Percentiles rank a stretch among this genome's conserved stretches.
These are phyloP conservation scores for Colletotrichum gloeosporioides DNA, from an alignment of 2,329 filamentous ascomycete species.

Conservation along the genomic window DNA sequence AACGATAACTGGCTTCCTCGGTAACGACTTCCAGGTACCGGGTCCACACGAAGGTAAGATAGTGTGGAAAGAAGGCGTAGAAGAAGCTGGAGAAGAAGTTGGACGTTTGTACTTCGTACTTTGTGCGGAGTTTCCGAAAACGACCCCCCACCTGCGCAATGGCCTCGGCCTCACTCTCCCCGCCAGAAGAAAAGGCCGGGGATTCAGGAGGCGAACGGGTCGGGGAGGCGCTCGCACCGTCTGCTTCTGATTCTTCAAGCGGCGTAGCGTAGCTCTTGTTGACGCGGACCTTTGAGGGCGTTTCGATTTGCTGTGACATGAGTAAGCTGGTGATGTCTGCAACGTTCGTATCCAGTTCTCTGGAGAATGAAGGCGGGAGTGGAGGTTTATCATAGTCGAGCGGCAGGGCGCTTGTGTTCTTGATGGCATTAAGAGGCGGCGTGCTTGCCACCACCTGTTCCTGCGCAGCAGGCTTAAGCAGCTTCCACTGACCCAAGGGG, in stretches of 20 bases:
- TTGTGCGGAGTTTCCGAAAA: background rate
- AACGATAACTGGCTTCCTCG: background rate
- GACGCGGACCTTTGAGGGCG: background rate
- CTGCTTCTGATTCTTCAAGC: background rate
- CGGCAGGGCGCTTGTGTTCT: background rate
- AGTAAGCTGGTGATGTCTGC: background rate
- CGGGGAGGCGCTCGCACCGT: background rate
- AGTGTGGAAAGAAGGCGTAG: background rate
- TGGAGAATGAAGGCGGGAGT: background rate
- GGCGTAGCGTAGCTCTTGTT: background rate
- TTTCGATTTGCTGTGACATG: background rate
- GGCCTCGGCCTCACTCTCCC: background rate
- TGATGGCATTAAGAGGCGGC: too few relatives aligned
- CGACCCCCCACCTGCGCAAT: background rate
- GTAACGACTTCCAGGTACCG: background rate
- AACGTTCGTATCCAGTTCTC: background rate
- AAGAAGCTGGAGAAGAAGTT: background rate
- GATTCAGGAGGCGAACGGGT: background rate
- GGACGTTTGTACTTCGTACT: background rate
- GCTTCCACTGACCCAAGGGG: background rate
- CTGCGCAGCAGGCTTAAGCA: background rate
- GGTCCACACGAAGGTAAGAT: background rate
- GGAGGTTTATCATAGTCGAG: background rate
- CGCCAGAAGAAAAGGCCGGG: background rate
- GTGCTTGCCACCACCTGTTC: background rate